Conservation (phyloP, 495 filamentous ascomycete genomes). For the Parachaetomium inaequale region DNA sequence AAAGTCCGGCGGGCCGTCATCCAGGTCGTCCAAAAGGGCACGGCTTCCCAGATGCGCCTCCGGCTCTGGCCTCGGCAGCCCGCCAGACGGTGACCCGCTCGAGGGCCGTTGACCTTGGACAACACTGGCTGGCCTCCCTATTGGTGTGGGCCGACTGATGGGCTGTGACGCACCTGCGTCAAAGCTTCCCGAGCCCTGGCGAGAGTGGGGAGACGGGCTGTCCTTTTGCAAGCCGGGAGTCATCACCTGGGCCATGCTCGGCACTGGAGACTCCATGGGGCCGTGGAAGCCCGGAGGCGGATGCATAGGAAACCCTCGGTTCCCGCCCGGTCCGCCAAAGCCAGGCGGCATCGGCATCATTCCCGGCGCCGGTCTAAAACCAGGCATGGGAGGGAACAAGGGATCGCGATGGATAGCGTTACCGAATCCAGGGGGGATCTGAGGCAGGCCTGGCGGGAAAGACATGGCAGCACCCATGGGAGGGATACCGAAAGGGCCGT, state of each 20-base stretch:
- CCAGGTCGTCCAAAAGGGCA: constrained; percentile 83
- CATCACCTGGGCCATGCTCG: constrained; percentile 31
- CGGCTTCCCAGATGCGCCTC: constrained; percentile 92
- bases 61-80: constrained; percentile 46
- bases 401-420: constrained; percentile 31
- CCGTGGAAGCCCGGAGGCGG: constrained; percentile 54
- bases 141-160: constrained; percentile 77
- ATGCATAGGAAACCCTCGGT: constrained; percentile 59
- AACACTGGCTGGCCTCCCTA: constrained; percentile 80
- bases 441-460: constrained; percentile 37
- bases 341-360: constrained; percentile 55
- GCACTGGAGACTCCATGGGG: constrained; percentile 43
- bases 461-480: constrained; percentile 31
- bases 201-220: constrained; percentile 38
- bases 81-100: constrained; percentile 44
- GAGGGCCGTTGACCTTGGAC: constrained; percentile 40
- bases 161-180: constrained; percentile 54
- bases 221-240: constrained; percentile 34
- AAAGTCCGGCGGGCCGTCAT: constrained; percentile 38
- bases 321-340: constrained; percentile 58
- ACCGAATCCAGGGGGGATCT: constrained; percentile 39
- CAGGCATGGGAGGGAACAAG: constrained; percentile 43
- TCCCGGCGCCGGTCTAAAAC: constrained; percentile 34
- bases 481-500: constrained; percentile 37
- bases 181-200: constrained; percentile 45